Conservation (phyloP, 177 flowering plant genomes). For the Vitis hybrid region DNA sequence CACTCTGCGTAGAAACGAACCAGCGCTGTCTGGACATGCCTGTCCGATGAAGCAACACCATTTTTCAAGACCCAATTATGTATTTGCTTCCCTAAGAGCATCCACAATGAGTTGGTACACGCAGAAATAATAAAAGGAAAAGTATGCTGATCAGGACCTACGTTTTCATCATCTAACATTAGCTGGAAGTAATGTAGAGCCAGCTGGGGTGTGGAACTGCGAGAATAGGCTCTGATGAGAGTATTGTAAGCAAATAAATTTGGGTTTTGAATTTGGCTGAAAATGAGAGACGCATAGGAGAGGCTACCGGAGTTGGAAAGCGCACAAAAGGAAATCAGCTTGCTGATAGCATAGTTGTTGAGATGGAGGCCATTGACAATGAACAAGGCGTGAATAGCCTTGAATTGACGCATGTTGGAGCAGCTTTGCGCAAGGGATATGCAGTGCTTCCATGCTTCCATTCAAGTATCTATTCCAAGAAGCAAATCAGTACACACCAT, state of each 20-base stretch:
- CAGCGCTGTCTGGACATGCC: slow-evolving; percentile 42
- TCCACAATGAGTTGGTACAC: slow-evolving; percentile 24
- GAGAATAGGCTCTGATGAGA: slow-evolving; percentile 48
- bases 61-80: slow-evolving; percentile 36
- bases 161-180: slow-evolving; percentile 23
- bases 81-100: slow-evolving; percentile 26
- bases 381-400: slow-evolving; percentile 42
- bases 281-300: slow-evolving; percentile 45
- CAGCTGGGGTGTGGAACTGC: slow-evolving; percentile 26
- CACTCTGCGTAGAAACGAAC: slow-evolving; percentile 32
- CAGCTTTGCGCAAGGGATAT: slow-evolving; percentile 34
- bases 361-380: slow-evolving; percentile 36
- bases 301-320: slow-evolving; percentile 37
- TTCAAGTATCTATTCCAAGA: no score
- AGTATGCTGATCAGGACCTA: slow-evolving; percentile 34
- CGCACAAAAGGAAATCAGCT: slow-evolving; percentile 43
- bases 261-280: slow-evolving; percentile 29
- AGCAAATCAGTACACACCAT: no score
- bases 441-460: slow-evolving; percentile 34
- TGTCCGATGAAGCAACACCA: slow-evolving; percentile 28
- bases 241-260: slow-evolving; percentile 50
- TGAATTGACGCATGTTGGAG: slow-evolving; percentile 38
- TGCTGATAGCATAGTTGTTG: slow-evolving; percentile 42
- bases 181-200: slow-evolving; percentile 35
- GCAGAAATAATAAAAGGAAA: slow-evolving; percentile 47